Base-by-base conservation (phyloP, 2,329 filamentous ascomycete genomes). In the Sphaerulina vaccinii region DNA sequence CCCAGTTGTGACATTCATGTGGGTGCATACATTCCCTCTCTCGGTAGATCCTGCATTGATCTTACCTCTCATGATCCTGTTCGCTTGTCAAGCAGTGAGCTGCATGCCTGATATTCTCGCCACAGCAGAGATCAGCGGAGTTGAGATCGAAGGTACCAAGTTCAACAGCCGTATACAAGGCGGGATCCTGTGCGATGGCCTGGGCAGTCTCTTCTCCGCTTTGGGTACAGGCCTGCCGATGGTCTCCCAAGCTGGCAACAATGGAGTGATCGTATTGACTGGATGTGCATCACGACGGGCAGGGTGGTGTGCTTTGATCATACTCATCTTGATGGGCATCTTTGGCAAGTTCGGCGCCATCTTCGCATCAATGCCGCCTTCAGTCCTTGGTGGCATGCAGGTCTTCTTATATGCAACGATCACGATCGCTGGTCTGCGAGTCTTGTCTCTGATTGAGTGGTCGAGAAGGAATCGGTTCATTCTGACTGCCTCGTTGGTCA, bases 391-490 rank as follows among this genome's bases (percentile, higher is more conserved):
- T 16, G 73, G 73, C 36, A 75, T 75, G 73, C 74, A 87, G 0
- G 88, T 86, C 0, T 92, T 91, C 68, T 77, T 91, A 15, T 92
- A 90, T 72, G 79, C 78, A 54, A 80, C 86, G 5, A 87, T 92
- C 6, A 82, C 86, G 2, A 85, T 90, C 1, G 87, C 84, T 0
- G 88, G 88, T 56, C 80, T 91, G 53, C 79, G 85, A 41, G 90
- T 92, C 58, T 82, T 91, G 55, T 75, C 80, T 3, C 79, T 80
- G 16, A 80, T 87, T 1, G 77, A 80, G 0, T 90, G 90, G 65
- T 88, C 80, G 21, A 80, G 87, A 23, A 82, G 88, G 49, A 90
- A 86, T 62, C 79, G 88, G 19, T 92, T 92, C 71, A 87, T 92
- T 62, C 77, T 91, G 6, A 48, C 50, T 16, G 43, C 27, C 6